Conservation (phyloP, 441 rosid species). For the Omphalea diandra region DNA sequence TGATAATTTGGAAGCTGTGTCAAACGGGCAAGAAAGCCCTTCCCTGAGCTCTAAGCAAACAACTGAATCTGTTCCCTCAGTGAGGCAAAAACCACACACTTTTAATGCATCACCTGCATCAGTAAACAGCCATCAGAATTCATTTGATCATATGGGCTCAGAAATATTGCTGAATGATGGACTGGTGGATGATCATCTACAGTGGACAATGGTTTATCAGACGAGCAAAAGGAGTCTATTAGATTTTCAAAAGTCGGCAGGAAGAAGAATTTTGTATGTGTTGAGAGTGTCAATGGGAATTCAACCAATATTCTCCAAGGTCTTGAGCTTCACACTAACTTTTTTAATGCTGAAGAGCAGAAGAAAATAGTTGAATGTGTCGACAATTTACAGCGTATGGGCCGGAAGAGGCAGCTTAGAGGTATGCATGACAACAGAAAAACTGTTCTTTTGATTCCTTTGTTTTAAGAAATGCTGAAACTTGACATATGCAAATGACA, state of each 20-base stretch:
- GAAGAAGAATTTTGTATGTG: slow-evolving; percentile 34
- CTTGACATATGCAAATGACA: too few relatives aligned
- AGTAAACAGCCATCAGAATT: slow-evolving; percentile 11
- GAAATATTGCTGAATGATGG: slow-evolving; percentile 21
- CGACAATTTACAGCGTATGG: slow-evolving; percentile 32
- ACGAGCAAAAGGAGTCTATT: slow-evolving; percentile 33
- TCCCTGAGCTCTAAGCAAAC: background rate
- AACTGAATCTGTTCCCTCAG: background rate
- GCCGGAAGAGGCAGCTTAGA: slow-evolving; percentile 35
- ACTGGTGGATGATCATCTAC: slow-evolving; percentile 10
- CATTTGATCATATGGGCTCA: background rate
- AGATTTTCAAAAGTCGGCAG: slow-evolving; percentile 29
- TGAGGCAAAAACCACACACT: background rate
- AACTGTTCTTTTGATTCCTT: too few relatives aligned
- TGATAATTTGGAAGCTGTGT: slow-evolving; percentile 8
- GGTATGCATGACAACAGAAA: slow-evolving; percentile 21
- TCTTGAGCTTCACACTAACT: slow-evolving; percentile 40
- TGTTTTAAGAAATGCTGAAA: too few relatives aligned
- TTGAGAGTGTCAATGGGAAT: slow-evolving; percentile 35
- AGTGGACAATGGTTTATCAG: slow-evolving; percentile 18
- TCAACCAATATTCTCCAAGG: slow-evolving; percentile 37
- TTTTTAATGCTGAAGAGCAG: slow-evolving; percentile 42
- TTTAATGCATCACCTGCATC: slow-evolving; percentile 8
- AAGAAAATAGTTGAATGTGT: slow-evolving; percentile 39
- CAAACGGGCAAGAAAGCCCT: background rate